Conservation (phyloP, 495 filamentous ascomycete genomes). For the Viridothelium virens region DNA sequence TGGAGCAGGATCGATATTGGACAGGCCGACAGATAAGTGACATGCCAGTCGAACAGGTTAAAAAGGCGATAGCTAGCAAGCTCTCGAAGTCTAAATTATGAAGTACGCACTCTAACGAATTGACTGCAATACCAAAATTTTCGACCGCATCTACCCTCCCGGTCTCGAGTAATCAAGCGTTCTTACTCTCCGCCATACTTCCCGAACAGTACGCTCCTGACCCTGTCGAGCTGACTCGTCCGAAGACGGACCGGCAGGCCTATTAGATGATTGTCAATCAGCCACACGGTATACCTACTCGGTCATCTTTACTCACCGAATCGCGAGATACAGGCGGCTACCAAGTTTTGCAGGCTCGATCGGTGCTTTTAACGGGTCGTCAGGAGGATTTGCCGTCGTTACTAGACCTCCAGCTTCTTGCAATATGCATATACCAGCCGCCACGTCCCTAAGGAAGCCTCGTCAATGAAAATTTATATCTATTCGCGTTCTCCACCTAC, state of each 20-base stretch:
- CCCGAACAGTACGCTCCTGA: slow-evolving; percentile 59
- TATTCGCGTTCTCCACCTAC: not conserved
- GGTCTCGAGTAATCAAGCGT: slow-evolving; percentile 54
- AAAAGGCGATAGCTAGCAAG: slow-evolving; percentile 42
- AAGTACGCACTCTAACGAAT: not conserved
- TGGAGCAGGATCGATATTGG: slow-evolving; percentile 62
- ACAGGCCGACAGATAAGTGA: slow-evolving; percentile 47
- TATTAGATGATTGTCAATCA: slow-evolving; percentile 21
- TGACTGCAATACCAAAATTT: not conserved
- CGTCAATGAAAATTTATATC: not conserved
- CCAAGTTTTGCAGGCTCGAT: slow-evolving; percentile 53
- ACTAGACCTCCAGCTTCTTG: slow-evolving; percentile 55
- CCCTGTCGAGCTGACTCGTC: slow-evolving; percentile 53
- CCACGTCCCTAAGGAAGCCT: slow-evolving; percentile 38
- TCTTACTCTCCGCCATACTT: slow-evolving; percentile 58
- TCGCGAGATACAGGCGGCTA: slow-evolving; percentile 57
- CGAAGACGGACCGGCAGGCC: slow-evolving; percentile 53
- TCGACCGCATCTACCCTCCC: slow-evolving; percentile 28
- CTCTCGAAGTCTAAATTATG: slow-evolving; percentile 16
- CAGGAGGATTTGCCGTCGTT: slow-evolving; percentile 59
- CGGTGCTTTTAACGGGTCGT: slow-evolving; percentile 43
- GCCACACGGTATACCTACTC: not conserved
- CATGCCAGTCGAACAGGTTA: slow-evolving; percentile 47
- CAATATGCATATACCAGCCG: slow-evolving; percentile 49
- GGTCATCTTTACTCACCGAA: slow-evolving; percentile 41